Base-by-base conservation (phyloP, 345 rosid genomes). In the Sisymbrium altissimum region DNA sequence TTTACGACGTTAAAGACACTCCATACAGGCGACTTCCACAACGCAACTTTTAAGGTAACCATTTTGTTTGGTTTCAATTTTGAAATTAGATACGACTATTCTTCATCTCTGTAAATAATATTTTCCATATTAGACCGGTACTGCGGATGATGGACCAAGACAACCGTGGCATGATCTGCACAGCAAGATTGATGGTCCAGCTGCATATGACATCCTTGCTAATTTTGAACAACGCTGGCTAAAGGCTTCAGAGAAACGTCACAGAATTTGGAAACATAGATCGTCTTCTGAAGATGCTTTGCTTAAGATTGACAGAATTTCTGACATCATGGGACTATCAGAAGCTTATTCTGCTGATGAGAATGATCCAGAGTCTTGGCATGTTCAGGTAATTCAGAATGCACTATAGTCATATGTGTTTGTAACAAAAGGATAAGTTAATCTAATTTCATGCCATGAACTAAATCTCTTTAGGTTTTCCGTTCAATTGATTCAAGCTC, bases 101-200 rank as follows among this genome's bases (percentile, higher is more conserved):
- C 25, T 23, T 23, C 2, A 23, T 8, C 1, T 8, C 2, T 25
- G 48, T 55, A 8, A 64, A 33, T 2, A 17, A 43, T 7, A 35
- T 13, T 43, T 62, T 62, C 19, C 27, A 14, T 32, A 58, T 55
- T 80, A 92, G 98, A 87, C 70, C 48, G 76, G 84, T 67, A n/a
- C n/a, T n/a, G 76, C 32, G 17, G 58, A 50, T 69, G 89, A 86
- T 59, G 81, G 93, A 78, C 97, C 92, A 76, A 93, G 98, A 83
- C 81, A 93, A 78, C 97, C 98, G 46, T 90, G 98, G 98, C 98
- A 93, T 80, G 98, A 93, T 78, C 80, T 93, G 67, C 98, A 93
- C 64, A 80, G 85, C 66, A 80, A 75, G 77, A 84, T 93, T 48
- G 96, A 93, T 72, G 98, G 98, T 72, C 96, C 93, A 62, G 98